Base-by-base conservation (phyloP, 2,329 filamentous ascomycete species). In the Pestalotiopsis sp. region DNA sequence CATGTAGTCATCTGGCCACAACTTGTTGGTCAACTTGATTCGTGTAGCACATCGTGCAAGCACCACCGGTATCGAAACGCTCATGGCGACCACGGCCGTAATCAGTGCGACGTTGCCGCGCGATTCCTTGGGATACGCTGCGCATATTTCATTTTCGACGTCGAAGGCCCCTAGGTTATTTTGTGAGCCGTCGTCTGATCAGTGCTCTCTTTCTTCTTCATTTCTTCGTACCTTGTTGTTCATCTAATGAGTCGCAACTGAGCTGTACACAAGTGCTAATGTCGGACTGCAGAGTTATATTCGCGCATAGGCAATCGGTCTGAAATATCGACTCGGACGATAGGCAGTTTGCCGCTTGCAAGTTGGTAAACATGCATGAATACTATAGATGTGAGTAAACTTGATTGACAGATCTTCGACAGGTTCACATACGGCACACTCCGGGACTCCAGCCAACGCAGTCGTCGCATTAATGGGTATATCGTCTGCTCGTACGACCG, bases 1-100 rank as follows among this genome's bases (percentile, higher is more conserved):
- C 52, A 65, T 57, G 31, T 65, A 58, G 31, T 65, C 64, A 58
- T 65, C 64, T 1, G 64, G 31, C 64, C 64, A 65, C 12, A 65
- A 13, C 64, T 27, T 65, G n/a, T 65, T 65, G 17, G 64, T 65
- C n/a, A 65, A 55, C 14, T 57, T 65, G 6, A 65, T 13, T 27
- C 64, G 36, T 7, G 64, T 65, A 14, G 64, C 64, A 58, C 64
- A 65, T 65, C 64, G 20, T 25, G 64, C 64, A 49, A 39, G 13
- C 12, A 65, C 64, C 4, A 65, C 41, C 9, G 64, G 64, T n/a
- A 65, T 39, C 12, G 64, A 65, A 2, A 65, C 23, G 3, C 41
- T 20, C 23, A 65, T 57, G 11, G 64, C n/a, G 27, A 65, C 41
- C 14, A 58, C 36, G 12, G 41, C 64, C 5, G 41, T 57, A 4